Evolutionary conservation across 495 filamentous ascomycete species (phyloP).

Genomic region (Aspergillus sclerotiicarbonarius): DNA sequence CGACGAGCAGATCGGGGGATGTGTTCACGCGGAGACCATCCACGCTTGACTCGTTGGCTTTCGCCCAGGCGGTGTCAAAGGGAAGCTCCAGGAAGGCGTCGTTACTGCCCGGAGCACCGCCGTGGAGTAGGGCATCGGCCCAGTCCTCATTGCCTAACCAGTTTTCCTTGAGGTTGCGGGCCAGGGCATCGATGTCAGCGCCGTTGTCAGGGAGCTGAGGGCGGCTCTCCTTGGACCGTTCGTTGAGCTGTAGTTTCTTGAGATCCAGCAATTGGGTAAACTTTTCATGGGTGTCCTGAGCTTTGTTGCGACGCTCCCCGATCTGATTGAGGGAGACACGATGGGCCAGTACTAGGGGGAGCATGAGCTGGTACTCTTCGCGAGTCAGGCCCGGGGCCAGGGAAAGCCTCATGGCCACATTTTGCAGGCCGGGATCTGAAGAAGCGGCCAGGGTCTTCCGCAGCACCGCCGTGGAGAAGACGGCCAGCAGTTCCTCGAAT

Average conservation of each 20-base stretch:
- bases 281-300: slow-evolving; percentile 53
- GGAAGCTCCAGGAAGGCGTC: slow-evolving; percentile 62
- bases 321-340: slow-evolving; percentile 56
- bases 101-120: slow-evolving; percentile 54
- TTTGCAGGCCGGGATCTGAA: slow-evolving; percentile 28
- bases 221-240: slow-evolving; percentile 24
- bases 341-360: slow-evolving; percentile 71
- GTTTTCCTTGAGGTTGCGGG: slow-evolving; percentile 59
- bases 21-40: slow-evolving; percentile 44
- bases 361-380: slow-evolving; percentile 57
- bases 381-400: slow-evolving; percentile 58
- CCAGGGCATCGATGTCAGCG: slow-evolving; percentile 31
- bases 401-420: slow-evolving; percentile 58
- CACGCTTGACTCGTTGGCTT: slow-evolving; percentile 54
- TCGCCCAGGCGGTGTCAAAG: slow-evolving; percentile 66
- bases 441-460: slow-evolving; percentile 60
- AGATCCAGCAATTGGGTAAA: slow-evolving; percentile 58
- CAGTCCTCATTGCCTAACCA: slow-evolving; percentile 74
- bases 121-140: slow-evolving; percentile 63
- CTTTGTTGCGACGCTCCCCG: slow-evolving; percentile 37
- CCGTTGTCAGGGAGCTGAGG: slow-evolving; percentile 31
- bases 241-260: slow-evolving; percentile 47
- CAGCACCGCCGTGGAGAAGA: slow-evolving; percentile 77
- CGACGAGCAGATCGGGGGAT: slow-evolving; percentile 46
- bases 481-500: slow-evolving; percentile 72